Percentiles rank a stretch among this genome's conserved stretches.
Conservation (phyloP, 2,329 filamentous ascomycete genomes). For the Colletotrichum chlorophyti region DNA sequence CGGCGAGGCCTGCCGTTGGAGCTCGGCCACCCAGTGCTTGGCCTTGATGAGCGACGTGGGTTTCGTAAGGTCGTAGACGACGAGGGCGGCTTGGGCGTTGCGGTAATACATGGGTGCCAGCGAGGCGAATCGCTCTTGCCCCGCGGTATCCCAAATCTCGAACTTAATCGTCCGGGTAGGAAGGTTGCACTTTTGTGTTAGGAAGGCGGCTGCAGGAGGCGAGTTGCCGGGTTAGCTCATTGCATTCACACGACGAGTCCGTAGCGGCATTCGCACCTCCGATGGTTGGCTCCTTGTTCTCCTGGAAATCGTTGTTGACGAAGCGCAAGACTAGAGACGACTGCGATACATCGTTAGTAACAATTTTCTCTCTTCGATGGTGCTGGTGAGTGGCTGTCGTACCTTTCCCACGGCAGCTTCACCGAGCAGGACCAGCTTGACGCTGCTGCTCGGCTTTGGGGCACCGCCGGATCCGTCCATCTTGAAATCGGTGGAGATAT, state of each 20-base stretch:
- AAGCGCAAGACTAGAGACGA: constrained; percentile 97
- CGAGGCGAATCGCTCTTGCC: constrained; percentile 95
- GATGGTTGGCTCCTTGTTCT: constrained; percentile 99
- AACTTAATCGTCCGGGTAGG: constrained; percentile 92
- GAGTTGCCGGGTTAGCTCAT: constrained; percentile 12
- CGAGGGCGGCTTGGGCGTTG: constrained; percentile 95
- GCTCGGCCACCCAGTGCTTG: constrained; percentile 97
- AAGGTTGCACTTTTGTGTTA: constrained; percentile 98
- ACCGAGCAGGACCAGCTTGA: constrained; percentile 97
- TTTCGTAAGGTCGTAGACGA: constrained; percentile 98
- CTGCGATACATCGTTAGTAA: constrained; percentile 54
- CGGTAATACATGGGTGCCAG: constrained; percentile 99
- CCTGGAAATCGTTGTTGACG: constrained; percentile 99
- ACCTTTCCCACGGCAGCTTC: constrained; percentile 99
- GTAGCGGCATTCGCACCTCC: constrained; percentile 69
- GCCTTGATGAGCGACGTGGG: constrained; percentile 94
- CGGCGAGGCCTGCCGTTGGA: constrained; percentile 93
- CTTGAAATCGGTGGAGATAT: constrained; percentile 24
- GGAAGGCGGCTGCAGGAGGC: constrained; percentile 77
- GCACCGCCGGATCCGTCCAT: constrained; percentile 76
- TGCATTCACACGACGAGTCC: not conserved
- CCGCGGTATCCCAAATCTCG: constrained; percentile 98
- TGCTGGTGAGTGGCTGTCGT: constrained; percentile 33
- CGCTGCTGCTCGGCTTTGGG: constrained; percentile 98
- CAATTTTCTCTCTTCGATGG: not conserved